Conservation (phyloP, 257 asterid species). For the Salvia miltiorrhiza region DNA sequence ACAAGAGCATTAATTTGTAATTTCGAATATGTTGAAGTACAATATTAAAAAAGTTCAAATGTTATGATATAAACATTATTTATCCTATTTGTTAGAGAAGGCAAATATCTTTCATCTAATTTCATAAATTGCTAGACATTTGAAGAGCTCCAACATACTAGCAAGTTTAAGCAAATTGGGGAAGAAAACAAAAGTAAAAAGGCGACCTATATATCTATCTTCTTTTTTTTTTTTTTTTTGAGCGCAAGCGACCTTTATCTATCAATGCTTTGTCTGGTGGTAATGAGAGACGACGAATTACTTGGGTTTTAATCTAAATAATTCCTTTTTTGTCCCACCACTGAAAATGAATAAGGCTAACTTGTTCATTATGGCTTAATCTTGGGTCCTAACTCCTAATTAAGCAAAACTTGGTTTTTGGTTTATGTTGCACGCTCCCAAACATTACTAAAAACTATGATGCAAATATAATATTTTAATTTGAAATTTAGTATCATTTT, state of each 20-base stretch:
- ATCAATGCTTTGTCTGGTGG: slow-evolving; percentile 23
- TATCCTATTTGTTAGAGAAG: too few species aligned
- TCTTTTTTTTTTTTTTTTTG: too few species aligned
- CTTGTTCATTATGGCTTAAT: not conserved
- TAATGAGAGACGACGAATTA: not conserved
- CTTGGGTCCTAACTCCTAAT: too few species aligned
- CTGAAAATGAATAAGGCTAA: not conserved
- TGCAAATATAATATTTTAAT: too few species aligned
- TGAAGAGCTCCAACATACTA: not conserved
- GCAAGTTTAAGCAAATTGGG: not conserved
- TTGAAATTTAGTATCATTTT: too few species aligned
- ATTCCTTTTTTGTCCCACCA: slow-evolving; percentile 15
- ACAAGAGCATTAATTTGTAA: too few species aligned
- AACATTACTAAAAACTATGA: not conserved
- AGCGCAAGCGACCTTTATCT: too few species aligned
- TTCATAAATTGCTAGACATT: not conserved
- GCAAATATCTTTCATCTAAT: not conserved
- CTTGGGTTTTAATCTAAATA: slow-evolving; percentile 18
- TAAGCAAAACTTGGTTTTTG: slow-evolving; percentile 12
- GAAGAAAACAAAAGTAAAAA: not conserved
- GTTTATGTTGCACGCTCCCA: not conserved
- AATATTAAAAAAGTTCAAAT: too few species aligned
- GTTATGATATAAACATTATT: too few species aligned
- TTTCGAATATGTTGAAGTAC: too few species aligned
- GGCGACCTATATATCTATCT: not conserved